Evolutionary conservation across 164 flowering plant species (phyloP).

Genomic region (Stephania yunnanensis): DNA sequence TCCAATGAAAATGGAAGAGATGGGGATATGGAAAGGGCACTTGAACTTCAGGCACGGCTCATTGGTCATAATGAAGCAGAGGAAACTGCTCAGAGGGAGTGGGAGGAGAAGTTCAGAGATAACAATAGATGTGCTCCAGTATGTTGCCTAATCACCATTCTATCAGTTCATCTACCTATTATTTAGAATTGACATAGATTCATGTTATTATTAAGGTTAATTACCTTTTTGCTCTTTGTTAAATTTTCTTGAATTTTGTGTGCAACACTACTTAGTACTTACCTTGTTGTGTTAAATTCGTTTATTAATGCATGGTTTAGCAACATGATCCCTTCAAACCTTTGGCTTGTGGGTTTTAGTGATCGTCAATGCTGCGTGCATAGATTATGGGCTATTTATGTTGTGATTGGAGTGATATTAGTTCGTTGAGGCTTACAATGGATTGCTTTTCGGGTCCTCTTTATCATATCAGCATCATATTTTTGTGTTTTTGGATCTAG

Average conservation of each 20-base stretch:
- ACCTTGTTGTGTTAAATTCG: neutral
- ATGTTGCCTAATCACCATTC: constrained; percentile 20
- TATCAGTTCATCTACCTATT: neutral
- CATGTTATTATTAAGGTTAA: neutral
- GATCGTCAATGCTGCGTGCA: neutral
- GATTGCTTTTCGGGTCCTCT: neutral
- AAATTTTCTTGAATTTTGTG: neutral
- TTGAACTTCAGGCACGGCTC: constrained; percentile 61
- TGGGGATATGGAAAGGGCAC: constrained; percentile 61
- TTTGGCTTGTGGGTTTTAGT: neutral
- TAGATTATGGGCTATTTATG: neutral
- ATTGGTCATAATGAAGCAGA: constrained; percentile 61
- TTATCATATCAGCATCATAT: neutral
- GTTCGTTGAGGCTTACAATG: neutral
- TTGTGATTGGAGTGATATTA: neutral
- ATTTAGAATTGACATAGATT: neutral
- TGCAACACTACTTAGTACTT: neutral
- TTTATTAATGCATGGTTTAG: neutral
- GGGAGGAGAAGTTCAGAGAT: constrained; percentile 80
- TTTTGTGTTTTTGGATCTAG: neutral
- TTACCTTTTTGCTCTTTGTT: neutral
- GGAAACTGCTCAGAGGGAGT: constrained; percentile 84
- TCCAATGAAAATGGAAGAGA: constrained; percentile 23
- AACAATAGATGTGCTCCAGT: constrained; percentile 52
- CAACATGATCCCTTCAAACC: neutral